Base-by-base conservation (phyloP, 176 grass and related monocot genomes). In the Avena insularis region DNA sequence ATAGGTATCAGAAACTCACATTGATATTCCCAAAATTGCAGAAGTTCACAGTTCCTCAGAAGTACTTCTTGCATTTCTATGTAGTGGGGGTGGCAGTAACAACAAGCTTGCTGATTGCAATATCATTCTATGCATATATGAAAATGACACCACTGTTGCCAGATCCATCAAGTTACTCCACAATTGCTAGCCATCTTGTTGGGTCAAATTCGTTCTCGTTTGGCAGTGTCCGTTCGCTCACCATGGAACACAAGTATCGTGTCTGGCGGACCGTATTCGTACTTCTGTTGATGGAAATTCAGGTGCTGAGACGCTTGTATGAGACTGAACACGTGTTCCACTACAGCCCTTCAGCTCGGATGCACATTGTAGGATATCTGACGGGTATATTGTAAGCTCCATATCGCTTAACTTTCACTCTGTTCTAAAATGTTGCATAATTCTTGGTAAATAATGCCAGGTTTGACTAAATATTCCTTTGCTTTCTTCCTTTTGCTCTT, bases 11-110 rank as follows among this genome's bases (percentile, higher is more conserved):
- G 12, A 40, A 67, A 56, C 66, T 83, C 5, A 86, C 7, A 60
- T n/a, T 20, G 53, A 46, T 63, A n/a, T 87, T 69, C 86, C 45
- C 17, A 9, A 77, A 79, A 83, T 65, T 90, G 85, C 94, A 98
- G 97, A 93, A 85, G 29, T 98, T 96, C 85, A 93, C 94, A 0
- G 92, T 96, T 87, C 97, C 97, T 19, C 94, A 96, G n/a, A 92
- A 88, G 82, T 98, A 88, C 76, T 98, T 91, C 90, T 94, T 96
- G 80, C 97, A 98, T 90, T 98, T 98, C 89, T 98, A 96, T 54
- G 71, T 94, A 29, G 66, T 96, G 59, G 92, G 85, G 57, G 77
- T 77, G 65, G 86, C 80, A 19, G 58, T 87, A 45, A 96, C 94
- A 70, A 94, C 97, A 53, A 65, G 62, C 63, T 90, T 99, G 82